Evolutionary conservation across 2,329 filamentous ascomycete genomes (phyloP), one percentile per base, ranked within the genome.

Genomic region (Taxawa tesnikishii): DNA sequence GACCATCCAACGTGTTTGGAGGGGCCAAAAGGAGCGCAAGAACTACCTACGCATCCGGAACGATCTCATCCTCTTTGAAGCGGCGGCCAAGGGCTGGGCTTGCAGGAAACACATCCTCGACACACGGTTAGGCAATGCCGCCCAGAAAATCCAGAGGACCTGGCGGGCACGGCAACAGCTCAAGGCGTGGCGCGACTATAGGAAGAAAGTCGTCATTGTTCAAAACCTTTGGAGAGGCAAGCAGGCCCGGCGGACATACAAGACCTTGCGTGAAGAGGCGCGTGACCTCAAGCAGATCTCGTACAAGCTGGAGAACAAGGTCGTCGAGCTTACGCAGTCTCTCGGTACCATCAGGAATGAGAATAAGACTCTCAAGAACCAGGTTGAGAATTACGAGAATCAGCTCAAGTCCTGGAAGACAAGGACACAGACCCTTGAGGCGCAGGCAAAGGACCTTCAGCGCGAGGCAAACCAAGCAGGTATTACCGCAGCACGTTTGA

Each of bases 261-360:
- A 94, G 73, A 75, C 67, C 46, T 64, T 93, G 39, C 83, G 90
- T 45, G 87, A 94, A 59, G 90, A 98, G 60, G 90, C 90, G 43
- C 82, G 90, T 52, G 92, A 98, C 65, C 73, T 98, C 56, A 96
- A 96, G 69, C 88, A 96, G 60, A 98, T 98, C 46, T 96, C 90
- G 3, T 98, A 98, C 69, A 96, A 94, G 67, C 67, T 98, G 48
- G 90, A 98, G 59, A 96, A 98, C 71, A 98, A 98, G 75, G 90
- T 98, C 41, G 84, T 98, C 41, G 90, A 98, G 63, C 72, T 98
- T 50, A 98, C 90, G 1, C 90, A 98, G 58, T 83, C 80, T 30
- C 62, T 98, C 47, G 87, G 90, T 43, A 79, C 84, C 7, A 80
- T 94, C 70, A 94, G 93, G 65, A 74, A 79, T 41, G 83, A 94